phyloP scores from a whole-genome alignment of 2,329 filamentous ascomycete genomes.

The Sporothrix globosa region DNA sequence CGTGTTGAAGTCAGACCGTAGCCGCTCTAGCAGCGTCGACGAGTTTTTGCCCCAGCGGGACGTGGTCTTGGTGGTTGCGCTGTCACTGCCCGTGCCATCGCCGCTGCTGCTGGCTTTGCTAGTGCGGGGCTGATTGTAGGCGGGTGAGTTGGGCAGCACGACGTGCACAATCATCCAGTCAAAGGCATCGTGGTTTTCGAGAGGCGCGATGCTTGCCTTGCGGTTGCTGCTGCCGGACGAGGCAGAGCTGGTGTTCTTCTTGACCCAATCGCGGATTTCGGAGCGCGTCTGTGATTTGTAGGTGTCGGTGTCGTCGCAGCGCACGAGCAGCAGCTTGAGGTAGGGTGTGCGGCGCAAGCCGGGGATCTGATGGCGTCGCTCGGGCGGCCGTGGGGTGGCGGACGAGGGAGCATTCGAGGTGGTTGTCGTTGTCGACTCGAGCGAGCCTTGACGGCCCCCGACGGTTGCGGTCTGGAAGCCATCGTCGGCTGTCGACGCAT shows the following conservation, averaged over 20 bases:
- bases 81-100: constrained; percentile 63
- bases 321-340: constrained; percentile 82
- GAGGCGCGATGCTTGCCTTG: constrained; percentile 59
- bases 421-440: constrained; percentile 40
- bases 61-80: constrained; percentile 34
- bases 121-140: constrained; percentile 74
- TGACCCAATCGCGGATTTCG: constrained; percentile 88
- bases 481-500: constrained; percentile 51
- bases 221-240: constrained; percentile 52
- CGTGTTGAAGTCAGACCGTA: constrained; percentile 87
- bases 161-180: constrained; percentile 96
- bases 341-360: constrained; percentile 92
- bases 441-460: constrained; percentile 47
- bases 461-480: constrained; percentile 63
- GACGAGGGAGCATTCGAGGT: constrained; percentile 47
- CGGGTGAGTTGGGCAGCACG: constrained; percentile 81
- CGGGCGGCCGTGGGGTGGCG: not conserved
- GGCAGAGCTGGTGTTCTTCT: constrained; percentile 66
- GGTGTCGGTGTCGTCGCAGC: constrained; percentile 93
- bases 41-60: constrained; percentile 54
- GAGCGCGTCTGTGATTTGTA: constrained; percentile 82
- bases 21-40: constrained; percentile 78
- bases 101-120: constrained; percentile 45
- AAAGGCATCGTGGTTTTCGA: constrained; percentile 93
- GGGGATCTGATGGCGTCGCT: constrained; percentile 87